Evolutionary conservation across 345 rosid genomes (phyloP), one percentile per base, ranked within the genome.

Genomic region (Laguncularia racemosa): DNA sequence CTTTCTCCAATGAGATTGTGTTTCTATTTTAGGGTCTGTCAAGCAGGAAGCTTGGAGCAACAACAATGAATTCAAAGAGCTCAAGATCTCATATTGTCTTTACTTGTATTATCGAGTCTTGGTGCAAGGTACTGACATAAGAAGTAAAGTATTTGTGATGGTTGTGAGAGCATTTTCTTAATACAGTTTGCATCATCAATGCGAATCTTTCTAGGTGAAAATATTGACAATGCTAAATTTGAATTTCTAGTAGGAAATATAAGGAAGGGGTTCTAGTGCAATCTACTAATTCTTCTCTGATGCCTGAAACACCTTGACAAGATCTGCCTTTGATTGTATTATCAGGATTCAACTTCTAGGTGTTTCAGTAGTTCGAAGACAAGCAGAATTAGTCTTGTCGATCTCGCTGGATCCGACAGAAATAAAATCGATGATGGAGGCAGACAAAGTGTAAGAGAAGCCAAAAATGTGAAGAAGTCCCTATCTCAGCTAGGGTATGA

Each of bases 31-130:
- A 89, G 99, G 99, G 99, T 14, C 96, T 93, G 26, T 93, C 97
- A 61, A 85, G 74, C 67, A 85, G 88, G 68, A 93, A 89, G 73
- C 95, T 93, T 74, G 99, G 99, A 72, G 88, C 96, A 57, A 93
- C 99, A 59, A 84, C 89, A 71, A 67, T 85, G 52, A 89, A 91
- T 71, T 89, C 96, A 47, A 91, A 87, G 82, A 89, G 99, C 74
- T 93, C 99, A 52, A 78, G 97, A 67, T 93, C 99, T 21, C 99
- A 93, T 56, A 72, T 87, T 62, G 78, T 84, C n/a, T 86, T 82
- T 51, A 76, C 95, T 33, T 80, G 85, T 38, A 61, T 80, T 23
- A 61, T 86, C 6, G 95, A 86, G 66, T 80, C 91, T 38, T 86
- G 95, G 95, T 81, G 89, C 79, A 86, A 83, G 93, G 93, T 85